Evolutionary conservation across 2,329 filamentous ascomycete species (phyloP).

Genomic region (Penicillium expansum): DNA sequence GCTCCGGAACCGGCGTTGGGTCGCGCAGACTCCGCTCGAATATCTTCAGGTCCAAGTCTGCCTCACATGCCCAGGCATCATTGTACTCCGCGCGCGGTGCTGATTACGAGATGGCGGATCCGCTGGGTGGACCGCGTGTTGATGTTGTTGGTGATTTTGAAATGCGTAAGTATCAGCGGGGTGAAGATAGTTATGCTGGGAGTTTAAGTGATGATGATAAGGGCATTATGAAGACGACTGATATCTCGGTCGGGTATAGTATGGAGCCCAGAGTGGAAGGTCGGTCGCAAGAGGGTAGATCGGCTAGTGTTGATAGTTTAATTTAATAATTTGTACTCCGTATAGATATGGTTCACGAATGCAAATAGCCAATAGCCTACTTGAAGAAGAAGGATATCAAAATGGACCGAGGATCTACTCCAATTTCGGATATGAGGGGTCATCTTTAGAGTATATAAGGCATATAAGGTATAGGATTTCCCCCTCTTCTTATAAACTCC

Average conservation of each 20-base stretch:
- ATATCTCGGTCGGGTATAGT: slow-evolving; percentile 21
- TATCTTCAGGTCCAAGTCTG: slow-evolving; percentile 2
- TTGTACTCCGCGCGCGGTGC: slow-evolving; percentile 8
- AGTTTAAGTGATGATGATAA: slow-evolving; percentile 13
- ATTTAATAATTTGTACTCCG: slow-evolving; percentile 7
- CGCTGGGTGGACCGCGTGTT: slow-evolving; percentile 4
- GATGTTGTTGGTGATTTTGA: slow-evolving; percentile 12
- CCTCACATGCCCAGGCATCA: not conserved
- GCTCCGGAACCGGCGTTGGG: slow-evolving; percentile 1
- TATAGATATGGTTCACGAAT: not conserved
- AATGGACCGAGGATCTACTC: not conserved
- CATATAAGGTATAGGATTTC: too few species aligned
- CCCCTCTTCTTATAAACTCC: not conserved
- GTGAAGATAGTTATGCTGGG: slow-evolving; percentile 12
- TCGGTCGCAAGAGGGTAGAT: slow-evolving; percentile 11
- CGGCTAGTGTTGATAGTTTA: slow-evolving; percentile 18
- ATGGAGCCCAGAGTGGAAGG: not conserved
- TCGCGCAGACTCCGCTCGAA: slow-evolving; percentile 7
- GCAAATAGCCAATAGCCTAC: not conserved
- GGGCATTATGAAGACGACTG: slow-evolving; percentile 22
- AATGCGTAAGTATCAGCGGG: slow-evolving; percentile 20
- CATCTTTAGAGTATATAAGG: not conserved
- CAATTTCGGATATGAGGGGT: not conserved
- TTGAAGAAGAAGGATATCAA: not conserved
- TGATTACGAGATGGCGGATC: slow-evolving; percentile 23